phyloP scores from a whole-genome alignment of 148 eudicot species.

The Rhododendron ferrugineum region DNA sequence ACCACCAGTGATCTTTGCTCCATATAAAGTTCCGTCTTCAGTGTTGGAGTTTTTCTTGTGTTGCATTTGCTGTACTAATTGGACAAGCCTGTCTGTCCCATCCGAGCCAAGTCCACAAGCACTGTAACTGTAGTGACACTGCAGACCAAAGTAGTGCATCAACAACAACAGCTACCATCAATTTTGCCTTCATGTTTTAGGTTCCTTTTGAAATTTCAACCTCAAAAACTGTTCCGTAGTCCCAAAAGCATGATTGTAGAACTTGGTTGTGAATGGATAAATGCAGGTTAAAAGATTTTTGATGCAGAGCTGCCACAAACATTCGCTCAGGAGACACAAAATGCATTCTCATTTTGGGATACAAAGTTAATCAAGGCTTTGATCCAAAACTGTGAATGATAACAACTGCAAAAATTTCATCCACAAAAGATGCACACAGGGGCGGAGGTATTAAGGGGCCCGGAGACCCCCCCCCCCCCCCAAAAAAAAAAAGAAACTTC shows the following conservation, averaged over 20 bases:
- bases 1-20: slow-evolving; percentile 96
- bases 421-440: neutral
- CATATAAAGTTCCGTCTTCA: slow-evolving; percentile 64
- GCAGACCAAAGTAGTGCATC: slow-evolving; percentile 25
- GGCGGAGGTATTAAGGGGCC: too few relatives aligned
- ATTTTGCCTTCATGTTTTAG: neutral
- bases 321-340: neutral
- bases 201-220: neutral
- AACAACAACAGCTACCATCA: neutral
- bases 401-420: neutral
- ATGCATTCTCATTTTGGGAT: neutral
- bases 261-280: neutral
- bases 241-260: neutral
- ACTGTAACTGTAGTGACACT: slow-evolving; percentile 98
- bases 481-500: too few relatives aligned
- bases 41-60: slow-evolving; percentile 43
- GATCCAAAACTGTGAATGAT: neutral
- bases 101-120: slow-evolving; percentile 99
- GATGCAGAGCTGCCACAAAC: neutral
- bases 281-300: neutral
- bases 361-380: neutral
- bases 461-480: too few relatives aligned
- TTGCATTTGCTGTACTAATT: slow-evolving; percentile 86
- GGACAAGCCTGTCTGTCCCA: slow-evolving; percentile 90
- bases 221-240: neutral